Evolutionary conservation across 441 rosid species (phyloP).

Genomic region (Theobroma grandiflorum): DNA sequence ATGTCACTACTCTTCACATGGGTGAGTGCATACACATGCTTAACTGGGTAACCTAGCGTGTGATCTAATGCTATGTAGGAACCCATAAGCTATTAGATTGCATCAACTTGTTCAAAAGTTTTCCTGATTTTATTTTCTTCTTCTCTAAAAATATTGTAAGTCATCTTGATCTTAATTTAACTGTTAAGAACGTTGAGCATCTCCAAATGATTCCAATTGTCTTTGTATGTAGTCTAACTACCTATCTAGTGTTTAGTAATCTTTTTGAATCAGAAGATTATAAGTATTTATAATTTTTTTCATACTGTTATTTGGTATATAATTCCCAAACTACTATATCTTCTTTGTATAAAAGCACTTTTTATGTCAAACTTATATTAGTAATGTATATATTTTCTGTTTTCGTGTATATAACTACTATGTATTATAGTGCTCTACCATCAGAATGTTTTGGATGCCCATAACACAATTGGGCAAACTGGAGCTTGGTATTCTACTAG

Average conservation of each 20-base stretch:
- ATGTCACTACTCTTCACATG: too few species aligned
- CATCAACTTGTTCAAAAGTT: not conserved
- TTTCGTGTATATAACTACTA: slow-evolving; percentile 60
- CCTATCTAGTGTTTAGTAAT: slow-evolving; percentile 8
- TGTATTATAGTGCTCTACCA: slow-evolving; percentile 90
- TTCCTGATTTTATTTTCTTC: not conserved
- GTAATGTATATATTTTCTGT: slow-evolving; percentile 48
- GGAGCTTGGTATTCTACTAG: slow-evolving; percentile 93
- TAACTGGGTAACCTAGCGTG: too few species aligned
- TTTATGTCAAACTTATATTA: slow-evolving; percentile 39
- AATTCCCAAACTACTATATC: slow-evolving; percentile 11
- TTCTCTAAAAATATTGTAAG: not conserved
- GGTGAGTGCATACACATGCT: too few species aligned
- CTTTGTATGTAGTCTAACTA: slow-evolving; percentile 7
- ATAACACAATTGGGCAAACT: slow-evolving; percentile 81
- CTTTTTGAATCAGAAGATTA: not conserved
- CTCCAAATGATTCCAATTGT: not conserved
- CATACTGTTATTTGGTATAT: not conserved
- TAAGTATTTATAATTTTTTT: not conserved
- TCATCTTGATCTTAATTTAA: not conserved
- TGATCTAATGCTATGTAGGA: not conserved
- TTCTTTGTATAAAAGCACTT: slow-evolving; percentile 32
- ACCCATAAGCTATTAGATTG: not conserved
- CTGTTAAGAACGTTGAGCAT: not conserved
- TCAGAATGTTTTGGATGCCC: slow-evolving; percentile 80